Percentiles rank a stretch among this genome's conserved stretches.
Conservation (phyloP, 768 basidiomycete genomes). For the Chlorophyllum brunneum region DNA sequence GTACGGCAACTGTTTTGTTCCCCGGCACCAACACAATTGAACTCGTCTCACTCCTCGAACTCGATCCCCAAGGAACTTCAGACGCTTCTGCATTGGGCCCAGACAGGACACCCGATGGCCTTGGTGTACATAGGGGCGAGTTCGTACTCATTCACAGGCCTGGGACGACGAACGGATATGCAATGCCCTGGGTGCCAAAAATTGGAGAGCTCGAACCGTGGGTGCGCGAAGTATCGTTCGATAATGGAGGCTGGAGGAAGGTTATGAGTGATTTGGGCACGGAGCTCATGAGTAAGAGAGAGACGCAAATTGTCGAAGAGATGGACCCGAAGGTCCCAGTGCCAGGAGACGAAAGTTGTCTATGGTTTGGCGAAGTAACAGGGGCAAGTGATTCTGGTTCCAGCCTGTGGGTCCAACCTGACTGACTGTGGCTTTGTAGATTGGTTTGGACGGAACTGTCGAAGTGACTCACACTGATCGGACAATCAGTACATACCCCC, state of each 20-base stretch:
- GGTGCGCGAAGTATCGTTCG: slow-evolving; percentile 59
- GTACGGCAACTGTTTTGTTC: slow-evolving; percentile 66
- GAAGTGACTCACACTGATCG: slow-evolving; percentile 69
- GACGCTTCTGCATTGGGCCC: slow-evolving; percentile 43
- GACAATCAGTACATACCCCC: slow-evolving; percentile 43
- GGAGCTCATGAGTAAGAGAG: slow-evolving; percentile 46
- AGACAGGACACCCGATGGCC: slow-evolving; percentile 45
- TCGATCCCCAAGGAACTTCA: slow-evolving; percentile 77
- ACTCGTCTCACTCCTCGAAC: slow-evolving; percentile 78
- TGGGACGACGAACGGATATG: slow-evolving; percentile 69
- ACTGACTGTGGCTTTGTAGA: slow-evolving; percentile 33
- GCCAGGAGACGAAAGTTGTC: slow-evolving; percentile 37
- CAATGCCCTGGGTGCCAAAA: slow-evolving; percentile 67
- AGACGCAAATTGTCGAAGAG: slow-evolving; percentile 33
- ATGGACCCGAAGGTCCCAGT: slow-evolving; percentile 39
- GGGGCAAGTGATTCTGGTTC: slow-evolving; percentile 39
- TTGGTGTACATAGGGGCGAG: slow-evolving; percentile 82
- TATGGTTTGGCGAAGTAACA: slow-evolving; percentile 88
- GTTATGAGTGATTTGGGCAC: slow-evolving; percentile 66
- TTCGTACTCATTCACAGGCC: slow-evolving; percentile 75
- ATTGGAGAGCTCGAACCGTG: slow-evolving; percentile 84
- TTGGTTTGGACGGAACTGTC: slow-evolving; percentile 70
- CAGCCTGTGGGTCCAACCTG: slow-evolving; percentile 11
- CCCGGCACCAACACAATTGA: slow-evolving; percentile 51
- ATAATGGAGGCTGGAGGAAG: slow-evolving; percentile 68